Evolutionary conservation across 305 asterid genomes (phyloP), one percentile per base, ranked within the genome.

Genomic region (Rubia peregrina): DNA sequence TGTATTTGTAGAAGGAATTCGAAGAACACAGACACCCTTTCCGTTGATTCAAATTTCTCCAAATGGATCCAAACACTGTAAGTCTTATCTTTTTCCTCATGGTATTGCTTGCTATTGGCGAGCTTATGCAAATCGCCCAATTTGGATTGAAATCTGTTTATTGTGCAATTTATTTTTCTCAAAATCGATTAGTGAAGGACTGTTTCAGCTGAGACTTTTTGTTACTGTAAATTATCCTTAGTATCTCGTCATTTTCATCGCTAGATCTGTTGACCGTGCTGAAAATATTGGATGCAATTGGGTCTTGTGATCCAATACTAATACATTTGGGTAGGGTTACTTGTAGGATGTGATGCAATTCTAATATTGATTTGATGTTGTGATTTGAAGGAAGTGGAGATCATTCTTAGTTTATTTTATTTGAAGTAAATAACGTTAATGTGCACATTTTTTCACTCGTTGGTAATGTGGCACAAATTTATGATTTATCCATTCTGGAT

Each of bases 51-150:
- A n/a, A 33, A 64, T 55, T 61, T 48, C 48, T 57, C n/a, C 43
- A 43, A 43, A 75, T 75, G 79, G 79, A 75, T 75, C 75, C 71
- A 44, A 56, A 70, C 72, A 74, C 79, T 65, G 79, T 75, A 70
- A 65, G 75, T 41, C 4, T 22, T 16, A 53, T 69, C 49, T 12
- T 22, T 17, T 41, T n/a, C 36, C 43, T 17, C 57, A 10, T 22
- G 38, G 0, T 41, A 12, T 14, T 11, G 9, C 21, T 22, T 43
- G 12, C 7, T 4, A 40, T 17, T 44, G 14, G 60, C 30, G 42
- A 14, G 19, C 57, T 66, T 4, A 4, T 56, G 40, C 21, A 38
- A n/a, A 5, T n/a, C 5, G 51, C 17, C 21, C 48, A 19, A 46
- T 44, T 55, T 21, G 36, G 14, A 19, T 10, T 11, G 10, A 36